Conservation (phyloP, 805 yeast genomes). For the Candida succiphila region DNA sequence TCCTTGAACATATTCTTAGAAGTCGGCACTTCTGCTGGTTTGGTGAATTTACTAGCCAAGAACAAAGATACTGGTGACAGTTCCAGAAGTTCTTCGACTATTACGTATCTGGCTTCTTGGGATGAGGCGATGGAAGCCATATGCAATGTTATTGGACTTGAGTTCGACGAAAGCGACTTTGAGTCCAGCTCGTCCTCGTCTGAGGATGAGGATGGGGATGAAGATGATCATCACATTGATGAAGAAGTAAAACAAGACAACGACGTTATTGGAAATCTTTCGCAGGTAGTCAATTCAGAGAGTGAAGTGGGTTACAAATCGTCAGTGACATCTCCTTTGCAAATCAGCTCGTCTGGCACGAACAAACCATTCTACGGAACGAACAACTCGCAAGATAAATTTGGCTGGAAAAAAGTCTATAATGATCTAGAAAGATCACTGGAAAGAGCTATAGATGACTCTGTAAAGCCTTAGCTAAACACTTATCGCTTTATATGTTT, state of each 20-base stretch:
- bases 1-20: constrained; percentile 16
- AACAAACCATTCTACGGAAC: too few species aligned
- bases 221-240: too few species aligned
- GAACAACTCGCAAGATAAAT: too few species aligned
- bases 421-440: constrained; percentile 13
- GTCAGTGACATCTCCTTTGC: too few species aligned
- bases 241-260: too few species aligned
- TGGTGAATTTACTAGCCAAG: background rate
- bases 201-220: constrained; percentile 7
- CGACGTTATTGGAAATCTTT: too few species aligned
- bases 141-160: constrained; percentile 20
- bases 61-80: background rate
- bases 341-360: too few species aligned
- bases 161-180: constrained; percentile 25
- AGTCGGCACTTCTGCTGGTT: constrained; percentile 12
- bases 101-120: constrained; percentile 20
- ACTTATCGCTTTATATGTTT: too few species aligned
- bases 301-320: too few species aligned
- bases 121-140: constrained; percentile 26
- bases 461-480: too few species aligned
- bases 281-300: too few species aligned
- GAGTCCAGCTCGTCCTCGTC: constrained; percentile 7
- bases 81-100: constrained; percentile 7
- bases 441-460: constrained; percentile 9
- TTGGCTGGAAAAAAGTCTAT: constrained; percentile 11